Percentiles rank a stretch among this genome's conserved stretches.
These are phyloP conservation scores for Gracilaria vermiculophylla DNA, from an alignment of 23 red algal genomes.

Conservation along the genomic window DNA sequence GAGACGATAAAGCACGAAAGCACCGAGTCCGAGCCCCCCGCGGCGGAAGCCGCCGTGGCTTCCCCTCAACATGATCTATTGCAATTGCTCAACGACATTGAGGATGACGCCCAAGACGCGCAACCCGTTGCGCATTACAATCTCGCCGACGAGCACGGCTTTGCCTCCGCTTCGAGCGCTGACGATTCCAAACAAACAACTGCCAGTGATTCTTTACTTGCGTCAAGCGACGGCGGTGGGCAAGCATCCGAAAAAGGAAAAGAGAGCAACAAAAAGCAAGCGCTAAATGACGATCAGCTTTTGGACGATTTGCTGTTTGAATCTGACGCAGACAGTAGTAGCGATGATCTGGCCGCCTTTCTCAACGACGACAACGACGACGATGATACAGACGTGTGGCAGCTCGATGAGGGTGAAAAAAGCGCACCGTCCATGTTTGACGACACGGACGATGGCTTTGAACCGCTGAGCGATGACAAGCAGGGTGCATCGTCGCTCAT, in stretches of 20 bases:
- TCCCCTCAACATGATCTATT: slow-evolving; percentile 53
- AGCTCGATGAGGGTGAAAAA: slow-evolving; percentile 28
- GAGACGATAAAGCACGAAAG: not conserved
- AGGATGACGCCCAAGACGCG: not conserved
- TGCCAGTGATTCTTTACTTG: not conserved
- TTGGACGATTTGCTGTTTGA: slow-evolving; percentile 1
- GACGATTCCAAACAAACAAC: not conserved
- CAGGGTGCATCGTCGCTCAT: slow-evolving; percentile 18
- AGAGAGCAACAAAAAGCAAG: not conserved
- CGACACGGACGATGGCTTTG: slow-evolving; percentile 19
- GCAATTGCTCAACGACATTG: slow-evolving; percentile 6
- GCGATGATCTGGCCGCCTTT: not conserved
- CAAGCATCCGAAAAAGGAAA: not conserved
- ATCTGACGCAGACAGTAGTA: not conserved
- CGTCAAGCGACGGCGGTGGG: not conserved
- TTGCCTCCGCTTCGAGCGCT: not conserved
- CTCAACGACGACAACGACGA: not conserved
- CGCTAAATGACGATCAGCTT: not conserved
- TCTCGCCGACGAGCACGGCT: not conserved
- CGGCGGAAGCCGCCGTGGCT: slow-evolving; percentile 4
- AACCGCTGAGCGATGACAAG: not conserved
- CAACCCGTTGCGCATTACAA: not conserved
- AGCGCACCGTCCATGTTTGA: not conserved
- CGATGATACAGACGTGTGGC: slow-evolving; percentile 16
- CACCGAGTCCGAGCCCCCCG: not conserved